These are phyloP conservation scores for Eimeria praecox DNA, from an alignment of 169 alveolate species.

Conservation along the genomic window DNA sequence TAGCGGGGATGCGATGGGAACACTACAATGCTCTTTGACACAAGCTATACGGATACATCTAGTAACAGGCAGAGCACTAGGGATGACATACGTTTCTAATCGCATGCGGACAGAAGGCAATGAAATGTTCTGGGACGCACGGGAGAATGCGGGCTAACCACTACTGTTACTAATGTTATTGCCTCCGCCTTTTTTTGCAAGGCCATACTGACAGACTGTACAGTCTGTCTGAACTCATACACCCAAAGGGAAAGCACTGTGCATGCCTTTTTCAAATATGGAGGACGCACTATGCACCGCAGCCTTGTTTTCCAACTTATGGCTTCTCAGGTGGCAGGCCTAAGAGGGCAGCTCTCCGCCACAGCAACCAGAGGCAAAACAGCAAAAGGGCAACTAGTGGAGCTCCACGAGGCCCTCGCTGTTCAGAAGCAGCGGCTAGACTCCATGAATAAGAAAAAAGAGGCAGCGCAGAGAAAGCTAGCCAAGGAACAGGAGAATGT, in stretches of 20 bases:
- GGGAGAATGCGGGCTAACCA: not conserved
- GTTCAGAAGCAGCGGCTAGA: slow-evolving; percentile 85
- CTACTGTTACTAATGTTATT: not conserved
- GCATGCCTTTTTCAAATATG: not conserved
- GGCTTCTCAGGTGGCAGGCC: slow-evolving; percentile 80
- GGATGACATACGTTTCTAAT: not conserved
- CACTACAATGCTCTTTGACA: not conserved
- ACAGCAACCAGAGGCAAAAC: slow-evolving; percentile 78
- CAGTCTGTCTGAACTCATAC: not conserved
- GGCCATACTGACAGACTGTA: not conserved
- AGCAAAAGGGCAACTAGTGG: slow-evolving; percentile 86
- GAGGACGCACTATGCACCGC: not conserved
- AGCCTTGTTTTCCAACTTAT: not conserved
- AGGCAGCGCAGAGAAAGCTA: slow-evolving; percentile 84
- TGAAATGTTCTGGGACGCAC: not conserved
- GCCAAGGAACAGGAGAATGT: slow-evolving; percentile 83
- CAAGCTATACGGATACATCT: not conserved
- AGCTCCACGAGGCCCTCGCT: slow-evolving; percentile 90
- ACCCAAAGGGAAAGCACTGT: too few species aligned
- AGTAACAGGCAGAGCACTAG: not conserved
- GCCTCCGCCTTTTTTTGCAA: not conserved
- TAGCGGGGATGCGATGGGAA: not conserved
- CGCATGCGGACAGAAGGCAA: not conserved
- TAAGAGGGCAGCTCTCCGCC: slow-evolving; percentile 89
- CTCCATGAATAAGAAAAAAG: slow-evolving; percentile 85